Conservation (phyloP, 305 asterid genomes). For the Solanum aculeatissimum region DNA sequence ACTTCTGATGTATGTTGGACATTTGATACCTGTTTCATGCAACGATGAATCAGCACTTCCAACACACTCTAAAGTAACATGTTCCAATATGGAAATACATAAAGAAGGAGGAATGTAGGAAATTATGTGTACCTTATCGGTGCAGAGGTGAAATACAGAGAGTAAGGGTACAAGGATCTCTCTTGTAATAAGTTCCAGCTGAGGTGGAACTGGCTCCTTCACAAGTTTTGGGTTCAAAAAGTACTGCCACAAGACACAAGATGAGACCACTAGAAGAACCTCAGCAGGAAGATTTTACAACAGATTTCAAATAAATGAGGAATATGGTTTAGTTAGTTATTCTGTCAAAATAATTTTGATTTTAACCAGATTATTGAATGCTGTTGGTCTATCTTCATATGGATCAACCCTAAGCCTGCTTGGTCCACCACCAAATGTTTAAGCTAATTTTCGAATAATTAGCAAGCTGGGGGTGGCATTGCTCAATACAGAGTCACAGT, state of each 20-base stretch:
- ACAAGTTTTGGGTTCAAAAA: slow-evolving; percentile 27
- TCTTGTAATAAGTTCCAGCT: slow-evolving; percentile 28
- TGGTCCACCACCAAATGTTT: not conserved
- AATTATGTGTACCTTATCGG: slow-evolving; percentile 13
- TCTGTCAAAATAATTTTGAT: not conserved
- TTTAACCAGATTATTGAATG: not conserved
- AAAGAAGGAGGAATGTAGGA: not conserved
- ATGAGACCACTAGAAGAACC: not conserved
- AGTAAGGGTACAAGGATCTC: slow-evolving; percentile 33
- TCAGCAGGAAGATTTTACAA: not conserved
- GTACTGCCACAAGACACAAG: slow-evolving; percentile 17
- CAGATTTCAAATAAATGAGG: not conserved
- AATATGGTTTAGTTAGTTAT: not conserved
- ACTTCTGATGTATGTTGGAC: slow-evolving; percentile 2
- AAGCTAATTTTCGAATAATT: not conserved
- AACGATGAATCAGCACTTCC: not conserved
- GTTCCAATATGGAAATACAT: not conserved
- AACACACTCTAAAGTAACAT: not conserved
- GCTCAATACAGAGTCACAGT: not conserved
- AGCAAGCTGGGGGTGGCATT: not conserved
- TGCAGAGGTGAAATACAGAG: slow-evolving; percentile 20
- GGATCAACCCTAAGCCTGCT: not conserved
- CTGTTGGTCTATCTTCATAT: not conserved
- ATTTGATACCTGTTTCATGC: slow-evolving; percentile 11
- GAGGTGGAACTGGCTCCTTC: slow-evolving; percentile 41